Base-by-base conservation (phyloP, 2,329 filamentous ascomycete species). In the Trichoderma sp. region DNA sequence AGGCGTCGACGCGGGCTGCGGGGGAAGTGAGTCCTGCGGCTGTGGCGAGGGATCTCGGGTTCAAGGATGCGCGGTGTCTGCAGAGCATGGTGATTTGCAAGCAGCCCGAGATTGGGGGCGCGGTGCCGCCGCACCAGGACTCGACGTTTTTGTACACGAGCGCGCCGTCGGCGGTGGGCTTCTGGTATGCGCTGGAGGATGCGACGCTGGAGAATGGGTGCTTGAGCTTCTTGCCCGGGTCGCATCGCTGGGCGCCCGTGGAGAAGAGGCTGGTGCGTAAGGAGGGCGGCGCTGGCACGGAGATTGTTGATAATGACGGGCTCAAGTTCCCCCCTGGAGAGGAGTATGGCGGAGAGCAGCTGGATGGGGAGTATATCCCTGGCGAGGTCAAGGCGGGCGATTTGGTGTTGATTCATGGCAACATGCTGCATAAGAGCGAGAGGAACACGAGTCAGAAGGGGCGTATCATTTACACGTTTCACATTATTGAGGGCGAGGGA, bases 21-120 rank as follows among this genome's bases (percentile, higher is more conserved):
- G 83, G 81, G 1, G 81, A 81, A 50, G 82, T 83, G 50, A 84
- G 83, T n/a, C 89, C 89, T 0, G 87, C 86, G 0, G 90, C 88
- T 6, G 91, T 98, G 16, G 95, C 95, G 1, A 86, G 87, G 62
- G 89, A 89, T 9, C 87, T 98, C 12, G 93, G 93, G 3, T 98
- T 95, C 86, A 80, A 79, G 5, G 94, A 97, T 83, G 94, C 95
- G 2, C 88, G 93, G 24, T 90, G 89, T 76, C 87, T 99, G 71
- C 97, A 99, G 87, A 97, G 93, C 83, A 99, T 99, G 97, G 89
- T 98, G 33, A 98, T 99, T 80, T 98, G 95, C 90, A 99, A 99
- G 85, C 96, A 98, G 85, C 95, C 97, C 27, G 94, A 97, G 85
- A 98, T 98, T 71, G 97, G 97, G 33, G 96, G 94, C 27, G 93